Evolutionary conservation across 2,329 filamentous ascomycete species (phyloP), one percentile per base, ranked within the genome.

Genomic region (Dothidotthia symphoricarpi): DNA sequence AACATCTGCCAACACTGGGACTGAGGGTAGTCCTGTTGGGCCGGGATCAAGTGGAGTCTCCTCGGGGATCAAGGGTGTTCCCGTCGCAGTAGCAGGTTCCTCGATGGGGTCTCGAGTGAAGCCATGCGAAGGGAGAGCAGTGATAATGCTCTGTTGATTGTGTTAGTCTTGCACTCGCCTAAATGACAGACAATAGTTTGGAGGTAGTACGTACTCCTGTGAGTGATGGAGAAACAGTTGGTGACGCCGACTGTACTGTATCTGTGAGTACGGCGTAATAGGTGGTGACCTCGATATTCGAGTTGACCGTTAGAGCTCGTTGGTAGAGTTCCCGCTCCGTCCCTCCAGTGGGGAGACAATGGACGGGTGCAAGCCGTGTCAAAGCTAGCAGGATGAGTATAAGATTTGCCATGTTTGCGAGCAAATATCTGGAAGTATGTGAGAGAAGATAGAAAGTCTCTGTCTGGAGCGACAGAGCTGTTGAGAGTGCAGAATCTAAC

Each of bases 61-160:
- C 15, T 56, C 53, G 3, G 63, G 62, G 15, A 41, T 47, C 11
- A 67, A 45, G 25, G 55, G 51, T 17, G 43, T 50, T 12, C 19
- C 35, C 11, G 61, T 49, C 12, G 39, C 39, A n/a, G 51, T 53
- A 14, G 42, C 41, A 22, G 53, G 48, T 1, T 52, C 45, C 28
- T 51, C 40, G 0, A 59, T 26, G 12, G 63, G 63, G 36, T 61
- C 49, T 25, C 30, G 39, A 2, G 61, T 61, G 29, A 59, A 50
- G 17, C 55, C 59, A n/a, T 46, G 45, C 4, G 55, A 48, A 22
- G 63, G 63, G n/a, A 65, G 55, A 14, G 42, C 55, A 14, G 61
- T 64, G 14, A 56, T 24, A 8, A 67, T 55, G 31, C 45, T 54
- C 63, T 66, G 9, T 25, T n/a, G 9, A 24, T 11, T 15, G 3